A percentile compares a stretch with the other conserved stretches of the same genome.
Evolutionary conservation across 2,329 filamentous ascomycete genomes (phyloP).

Genomic region (Fusarium annulatum): DNA sequence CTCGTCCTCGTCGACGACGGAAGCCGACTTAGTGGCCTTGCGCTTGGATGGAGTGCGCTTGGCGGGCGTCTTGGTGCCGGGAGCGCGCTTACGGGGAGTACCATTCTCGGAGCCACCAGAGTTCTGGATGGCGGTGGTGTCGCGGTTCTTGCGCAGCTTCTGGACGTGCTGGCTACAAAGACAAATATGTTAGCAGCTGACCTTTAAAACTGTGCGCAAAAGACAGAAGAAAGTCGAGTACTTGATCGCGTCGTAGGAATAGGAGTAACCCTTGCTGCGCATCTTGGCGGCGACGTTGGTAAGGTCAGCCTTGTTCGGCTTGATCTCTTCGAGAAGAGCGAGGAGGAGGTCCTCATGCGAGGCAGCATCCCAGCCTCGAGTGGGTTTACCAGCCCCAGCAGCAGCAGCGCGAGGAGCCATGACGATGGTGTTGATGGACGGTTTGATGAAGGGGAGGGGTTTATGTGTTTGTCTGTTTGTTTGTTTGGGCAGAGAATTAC

Average conservation of each 20-base stretch:
- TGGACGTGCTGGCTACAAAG: slow-evolving; percentile 58
- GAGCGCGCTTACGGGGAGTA: slow-evolving; percentile 41
- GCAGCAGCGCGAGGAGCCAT: slow-evolving; percentile 32
- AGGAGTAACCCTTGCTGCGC: slow-evolving; percentile 51
- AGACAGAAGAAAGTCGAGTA: slow-evolving; percentile 42
- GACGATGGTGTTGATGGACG: background rate
- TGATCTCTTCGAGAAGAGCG: slow-evolving; percentile 50
- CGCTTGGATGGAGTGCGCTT: slow-evolving; percentile 47
- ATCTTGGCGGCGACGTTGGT: slow-evolving; percentile 48
- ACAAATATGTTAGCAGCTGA: slow-evolving; percentile 24
- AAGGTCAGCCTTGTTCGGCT: slow-evolving; percentile 50
- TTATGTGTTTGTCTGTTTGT: background rate
- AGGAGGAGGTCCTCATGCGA: slow-evolving; percentile 55
- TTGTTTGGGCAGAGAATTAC: background rate
- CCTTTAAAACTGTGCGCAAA: background rate
- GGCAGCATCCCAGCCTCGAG: slow-evolving; percentile 50
- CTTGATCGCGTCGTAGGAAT: slow-evolving; percentile 55
- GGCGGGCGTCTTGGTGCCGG: slow-evolving; percentile 32
- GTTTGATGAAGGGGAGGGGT: background rate
- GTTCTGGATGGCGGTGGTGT: slow-evolving; percentile 41
- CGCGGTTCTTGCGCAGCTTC: slow-evolving; percentile 55
- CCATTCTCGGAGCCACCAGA: slow-evolving; percentile 20
- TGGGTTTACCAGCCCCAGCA: slow-evolving; percentile 32
- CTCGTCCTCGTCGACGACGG: slow-evolving; percentile 36
- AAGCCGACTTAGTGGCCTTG: slow-evolving; percentile 37